These are phyloP conservation scores for Gastrolobium bilobum DNA, from an alignment of 306 rosid species.

Conservation along the genomic window DNA sequence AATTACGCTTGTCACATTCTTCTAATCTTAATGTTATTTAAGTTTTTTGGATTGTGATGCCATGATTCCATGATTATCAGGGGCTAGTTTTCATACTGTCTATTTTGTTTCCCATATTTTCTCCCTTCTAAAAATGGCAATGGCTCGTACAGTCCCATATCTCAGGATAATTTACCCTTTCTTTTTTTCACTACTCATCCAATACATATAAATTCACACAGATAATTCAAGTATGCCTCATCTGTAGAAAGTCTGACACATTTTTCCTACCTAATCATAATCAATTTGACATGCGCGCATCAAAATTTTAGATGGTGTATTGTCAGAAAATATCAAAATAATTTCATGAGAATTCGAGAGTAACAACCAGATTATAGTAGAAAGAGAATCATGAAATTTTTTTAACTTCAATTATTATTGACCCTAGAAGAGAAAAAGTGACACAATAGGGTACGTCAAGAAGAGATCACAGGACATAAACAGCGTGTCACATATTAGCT, in stretches of 20 bases:
- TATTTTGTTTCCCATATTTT: constrained; percentile 50
- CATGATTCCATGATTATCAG: constrained; percentile 42
- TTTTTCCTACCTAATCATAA: constrained; percentile 38
- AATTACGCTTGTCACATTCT: constrained; percentile 16
- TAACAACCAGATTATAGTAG: constrained; percentile 9
- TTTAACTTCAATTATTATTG: neutral
- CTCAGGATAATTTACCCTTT: constrained; percentile 38
- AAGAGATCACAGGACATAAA: constrained; percentile 10
- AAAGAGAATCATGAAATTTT: constrained; percentile 15
- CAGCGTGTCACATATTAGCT: neutral
- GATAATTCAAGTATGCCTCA: constrained; percentile 35
- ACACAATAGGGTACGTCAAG: constrained; percentile 17
- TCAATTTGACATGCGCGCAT: constrained; percentile 40
- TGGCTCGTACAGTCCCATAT: constrained; percentile 49
- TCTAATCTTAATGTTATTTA: constrained; percentile 32
- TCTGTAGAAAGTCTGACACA: constrained; percentile 41
- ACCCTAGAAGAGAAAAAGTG: constrained; percentile 1
- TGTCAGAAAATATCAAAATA: constrained; percentile 7
- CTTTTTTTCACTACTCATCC: constrained; percentile 26
- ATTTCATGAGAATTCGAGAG: neutral
- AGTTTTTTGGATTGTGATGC: constrained; percentile 44
- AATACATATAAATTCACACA: constrained; percentile 27
- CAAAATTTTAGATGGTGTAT: neutral
- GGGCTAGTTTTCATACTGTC: constrained; percentile 51
- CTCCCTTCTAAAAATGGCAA: constrained; percentile 46